These are phyloP conservation scores for Globisporangium yorkense DNA, from an alignment of 352 stramenopile species.

Conservation along the genomic window DNA sequence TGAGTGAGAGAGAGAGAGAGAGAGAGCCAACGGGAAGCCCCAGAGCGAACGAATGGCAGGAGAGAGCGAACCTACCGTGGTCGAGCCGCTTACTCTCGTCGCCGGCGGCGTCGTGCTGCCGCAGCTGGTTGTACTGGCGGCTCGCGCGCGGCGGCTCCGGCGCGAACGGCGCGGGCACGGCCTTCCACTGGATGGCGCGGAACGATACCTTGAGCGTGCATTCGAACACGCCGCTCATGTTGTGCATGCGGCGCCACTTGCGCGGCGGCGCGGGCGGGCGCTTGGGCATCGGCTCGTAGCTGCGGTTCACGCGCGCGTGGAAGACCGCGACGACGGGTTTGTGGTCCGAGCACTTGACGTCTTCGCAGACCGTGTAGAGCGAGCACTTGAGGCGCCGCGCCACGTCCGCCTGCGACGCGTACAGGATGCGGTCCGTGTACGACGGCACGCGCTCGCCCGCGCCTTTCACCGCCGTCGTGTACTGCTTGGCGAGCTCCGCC, in stretches of 20 bases:
- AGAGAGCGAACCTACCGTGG: conserved; percentile 1
- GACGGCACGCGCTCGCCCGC: conserved; percentile 71
- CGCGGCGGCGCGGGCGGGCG: conserved; percentile 35
- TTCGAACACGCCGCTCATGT: conserved; percentile 52
- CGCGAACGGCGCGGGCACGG: conserved; percentile 17
- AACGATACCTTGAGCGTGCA: conserved; percentile 54
- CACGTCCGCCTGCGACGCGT: conserved; percentile 71
- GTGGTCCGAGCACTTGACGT: conserved; percentile 76
- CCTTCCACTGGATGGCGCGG: conserved; percentile 41
- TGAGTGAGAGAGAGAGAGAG: no score
- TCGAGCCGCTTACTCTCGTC: conserved; percentile 3
- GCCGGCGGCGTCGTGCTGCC: background rate
- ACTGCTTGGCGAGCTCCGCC: conserved; percentile 37
- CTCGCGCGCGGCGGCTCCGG: conserved; percentile 9
- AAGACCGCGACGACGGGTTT: conserved; percentile 77
- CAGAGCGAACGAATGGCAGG: background rate
- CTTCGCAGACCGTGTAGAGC: conserved; percentile 69
- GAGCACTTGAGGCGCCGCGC: conserved; percentile 51
- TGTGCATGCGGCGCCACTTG: conserved; percentile 27
- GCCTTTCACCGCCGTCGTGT: conserved; percentile 50
- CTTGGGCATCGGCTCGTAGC: conserved; percentile 42
- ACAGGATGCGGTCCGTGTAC: conserved; percentile 89
- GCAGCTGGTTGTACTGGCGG: conserved; percentile 1
- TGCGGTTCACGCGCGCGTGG: conserved; percentile 55
- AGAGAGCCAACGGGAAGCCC: no score